A percentile compares a stretch with the other conserved stretches of the same genome.
Evolutionary conservation across 2,329 filamentous ascomycete species (phyloP).

Genomic region (Trichoderma asperellum): DNA sequence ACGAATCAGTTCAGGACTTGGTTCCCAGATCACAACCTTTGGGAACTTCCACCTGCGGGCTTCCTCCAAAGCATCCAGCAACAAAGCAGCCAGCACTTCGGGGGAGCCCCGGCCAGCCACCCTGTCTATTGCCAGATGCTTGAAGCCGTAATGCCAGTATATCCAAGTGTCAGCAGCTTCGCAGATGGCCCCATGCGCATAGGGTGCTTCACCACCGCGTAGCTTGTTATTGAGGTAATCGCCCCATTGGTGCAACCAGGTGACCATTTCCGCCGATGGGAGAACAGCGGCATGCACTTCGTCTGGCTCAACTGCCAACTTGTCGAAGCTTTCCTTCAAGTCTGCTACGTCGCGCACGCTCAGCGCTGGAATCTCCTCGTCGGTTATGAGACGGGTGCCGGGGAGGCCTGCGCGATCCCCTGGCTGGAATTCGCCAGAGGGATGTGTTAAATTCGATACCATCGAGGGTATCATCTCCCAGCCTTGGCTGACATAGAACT

Average conservation of each 20-base stretch:
- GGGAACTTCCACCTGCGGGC: conserved; percentile 5
- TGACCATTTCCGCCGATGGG: not conserved
- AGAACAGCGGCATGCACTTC: not conserved
- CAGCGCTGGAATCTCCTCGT: conserved; percentile 9
- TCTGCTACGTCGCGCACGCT: conserved; percentile 8
- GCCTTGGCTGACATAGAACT: conserved; percentile 4
- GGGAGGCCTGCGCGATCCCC: not conserved
- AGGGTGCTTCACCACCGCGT: not conserved
- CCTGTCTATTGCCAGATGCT: not conserved
- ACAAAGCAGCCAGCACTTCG: conserved; percentile 1
- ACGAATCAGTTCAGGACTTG: not conserved
- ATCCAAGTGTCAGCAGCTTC: conserved; percentile 11
- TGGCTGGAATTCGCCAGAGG: not conserved
- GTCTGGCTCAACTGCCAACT: not conserved
- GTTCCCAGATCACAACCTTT: not conserved
- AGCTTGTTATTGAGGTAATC: conserved; percentile 4
- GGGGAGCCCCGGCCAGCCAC: not conserved
- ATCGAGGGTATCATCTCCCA: conserved; percentile 11
- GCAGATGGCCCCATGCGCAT: not conserved
- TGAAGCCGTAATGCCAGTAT: conserved; percentile 15
- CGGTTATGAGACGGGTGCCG: not conserved
- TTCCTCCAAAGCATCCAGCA: conserved; percentile 17
- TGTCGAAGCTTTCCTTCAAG: not conserved
- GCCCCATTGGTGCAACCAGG: conserved; percentile 2
- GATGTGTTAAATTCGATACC: conserved; percentile 5